Evolutionary conservation across 1,284 basidiomycete species (phyloP), one percentile per base, ranked within the genome.

Genomic region (Sphaerobolus stellatus): DNA sequence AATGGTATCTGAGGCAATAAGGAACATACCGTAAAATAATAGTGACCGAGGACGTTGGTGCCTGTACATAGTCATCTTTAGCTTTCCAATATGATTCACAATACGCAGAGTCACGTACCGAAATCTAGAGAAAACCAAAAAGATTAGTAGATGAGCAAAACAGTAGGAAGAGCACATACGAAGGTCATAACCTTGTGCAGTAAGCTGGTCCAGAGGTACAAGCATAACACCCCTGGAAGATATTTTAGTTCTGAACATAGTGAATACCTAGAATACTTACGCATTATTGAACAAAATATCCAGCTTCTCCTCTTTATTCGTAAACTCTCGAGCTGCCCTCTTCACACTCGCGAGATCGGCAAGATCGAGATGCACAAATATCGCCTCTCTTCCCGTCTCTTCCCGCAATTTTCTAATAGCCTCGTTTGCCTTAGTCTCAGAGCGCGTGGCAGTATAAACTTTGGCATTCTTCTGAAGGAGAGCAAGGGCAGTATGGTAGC

Each of bases 381-480:
- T 5, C 9, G 31, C 22, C 28, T 24, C 8, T 30, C 43, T 48
- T 29, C 52, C 47, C 24, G 46, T 54, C 11, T 54, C 52, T 2
- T 48, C 24, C 27, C 49, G n/a, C 25, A 54, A 36, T 18, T 55
- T 48, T 22, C 58, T 45, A 49, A 69, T 68, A 2, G 68, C 69
- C 5, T 48, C 48, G 18, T 62, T 50, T 1, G 66, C 61, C 41
- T 65, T 68, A 2, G 55, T 56, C 25, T 61, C 58, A 13, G 59
- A 61, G 9, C 71, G 59, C 33, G 66, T 62, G 2, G 69, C 68
- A 25, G 71, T 57, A 49, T 69, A 71, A 4, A 72, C 68, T 50
- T 62, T 68, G 33, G 65, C 66, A 38, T 63, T 62, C 46, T 68
- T 65, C 6, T 44, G 25, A 11, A 66, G 59, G 3, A 71, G 61